These are phyloP conservation scores for Heliamphora pulchella DNA, from an alignment of 179 eudicot genomes.

Conservation along the genomic window DNA sequence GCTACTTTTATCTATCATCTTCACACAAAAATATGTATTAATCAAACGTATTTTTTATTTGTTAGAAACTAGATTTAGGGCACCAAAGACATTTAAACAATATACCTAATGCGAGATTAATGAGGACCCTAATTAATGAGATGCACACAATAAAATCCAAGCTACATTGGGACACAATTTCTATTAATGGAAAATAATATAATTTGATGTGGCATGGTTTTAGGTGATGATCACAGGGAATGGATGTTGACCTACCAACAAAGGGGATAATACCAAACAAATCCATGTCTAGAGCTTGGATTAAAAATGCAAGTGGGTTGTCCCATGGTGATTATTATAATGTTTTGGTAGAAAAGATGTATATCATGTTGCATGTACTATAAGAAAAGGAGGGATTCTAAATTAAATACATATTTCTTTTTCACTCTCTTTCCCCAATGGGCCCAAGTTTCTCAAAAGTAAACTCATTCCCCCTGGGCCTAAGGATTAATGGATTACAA, in stretches of 20 bases:
- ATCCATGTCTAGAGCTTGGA: constrained; percentile 31
- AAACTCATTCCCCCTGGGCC: too few relatives aligned
- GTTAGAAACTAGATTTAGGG: background rate
- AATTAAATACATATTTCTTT: background rate
- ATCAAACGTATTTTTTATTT: too few relatives aligned
- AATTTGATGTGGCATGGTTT: constrained; percentile 49
- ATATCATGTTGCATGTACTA: too few relatives aligned
- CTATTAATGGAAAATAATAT: constrained; percentile 51
- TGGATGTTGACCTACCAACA: constrained; percentile 57
- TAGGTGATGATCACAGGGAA: constrained; percentile 72
- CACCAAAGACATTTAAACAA: background rate
- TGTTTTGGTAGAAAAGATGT: constrained; percentile 24
- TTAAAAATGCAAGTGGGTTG: constrained; percentile 24
- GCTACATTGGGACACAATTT: constrained; percentile 12
- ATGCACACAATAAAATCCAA: constrained; percentile 8
- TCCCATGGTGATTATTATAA: constrained; percentile 17
- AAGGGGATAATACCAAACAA: constrained; percentile 47
- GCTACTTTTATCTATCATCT: too few relatives aligned
- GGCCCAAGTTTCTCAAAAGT: too few relatives aligned
- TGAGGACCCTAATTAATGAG: background rate
- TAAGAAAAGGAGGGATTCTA: too few relatives aligned
- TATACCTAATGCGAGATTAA: constrained; percentile 2
- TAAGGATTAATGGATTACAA: too few relatives aligned
- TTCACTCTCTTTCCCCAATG: too few relatives aligned
- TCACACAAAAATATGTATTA: too few relatives aligned